These are phyloP conservation scores for Articulospora tetracladia DNA, from an alignment of 495 filamentous ascomycete genomes.

Conservation along the genomic window DNA sequence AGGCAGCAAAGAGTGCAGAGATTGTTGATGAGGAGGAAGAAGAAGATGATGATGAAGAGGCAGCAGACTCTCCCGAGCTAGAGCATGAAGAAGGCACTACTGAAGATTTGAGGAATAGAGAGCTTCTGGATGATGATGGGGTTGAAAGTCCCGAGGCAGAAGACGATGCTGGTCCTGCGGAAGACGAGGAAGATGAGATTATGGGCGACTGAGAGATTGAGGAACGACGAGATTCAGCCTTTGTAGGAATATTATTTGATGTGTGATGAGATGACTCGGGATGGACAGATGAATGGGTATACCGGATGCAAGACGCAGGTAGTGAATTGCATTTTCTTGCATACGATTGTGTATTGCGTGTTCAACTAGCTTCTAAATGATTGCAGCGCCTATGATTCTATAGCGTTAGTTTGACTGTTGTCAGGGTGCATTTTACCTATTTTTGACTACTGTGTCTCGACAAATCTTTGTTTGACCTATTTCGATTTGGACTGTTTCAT, in stretches of 20 bases:
- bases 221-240: not conserved
- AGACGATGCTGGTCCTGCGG: conserved; percentile 29
- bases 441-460: too few relatives aligned
- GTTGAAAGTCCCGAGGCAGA: conserved; percentile 32
- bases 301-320: not conserved
- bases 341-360: not conserved
- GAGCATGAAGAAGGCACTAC: conserved; percentile 47
- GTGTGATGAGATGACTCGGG: not conserved
- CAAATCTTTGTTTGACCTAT: too few relatives aligned
- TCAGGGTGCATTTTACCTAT: not conserved
- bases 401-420: not conserved
- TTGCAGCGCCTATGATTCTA: not conserved
- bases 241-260: not conserved
- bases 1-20: conserved; percentile 41
- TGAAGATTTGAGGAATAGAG: conserved; percentile 59
- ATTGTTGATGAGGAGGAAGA: conserved; percentile 49
- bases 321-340: not conserved
- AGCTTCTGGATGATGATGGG: conserved; percentile 51
- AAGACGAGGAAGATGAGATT: conserved; percentile 62
- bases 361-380: not conserved
- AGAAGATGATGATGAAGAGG: conserved; percentile 45
- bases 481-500: too few relatives aligned
- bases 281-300: not conserved
- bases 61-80: conserved; percentile 46
- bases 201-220: conserved; percentile 58